Percentiles rank a stretch among this genome's conserved stretches.
Conservation (phyloP, 441 rosid genomes). For the Erodium texanum region DNA sequence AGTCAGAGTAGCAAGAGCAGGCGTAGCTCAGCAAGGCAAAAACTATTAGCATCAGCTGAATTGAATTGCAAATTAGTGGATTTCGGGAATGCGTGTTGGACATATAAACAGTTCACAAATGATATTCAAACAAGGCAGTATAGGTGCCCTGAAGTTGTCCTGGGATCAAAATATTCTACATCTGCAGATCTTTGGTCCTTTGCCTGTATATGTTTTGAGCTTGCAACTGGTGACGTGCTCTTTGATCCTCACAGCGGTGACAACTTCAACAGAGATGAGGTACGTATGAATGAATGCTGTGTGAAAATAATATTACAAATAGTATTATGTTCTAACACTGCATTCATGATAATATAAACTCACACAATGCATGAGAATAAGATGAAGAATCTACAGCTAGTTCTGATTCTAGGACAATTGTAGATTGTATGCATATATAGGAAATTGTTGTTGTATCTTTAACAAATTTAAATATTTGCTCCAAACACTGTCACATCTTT, state of each 20-base stretch:
- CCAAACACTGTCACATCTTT: not conserved
- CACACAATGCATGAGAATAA: not conserved
- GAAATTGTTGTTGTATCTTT: not conserved
- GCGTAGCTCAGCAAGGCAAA: conserved; percentile 41
- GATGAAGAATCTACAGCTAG: not conserved
- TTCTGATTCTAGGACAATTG: not conserved
- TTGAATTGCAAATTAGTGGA: conserved; percentile 59
- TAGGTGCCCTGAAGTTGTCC: conserved; percentile 63
- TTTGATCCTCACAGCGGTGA: conserved; percentile 78
- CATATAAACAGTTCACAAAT: conserved; percentile 61
- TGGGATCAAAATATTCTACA: conserved; percentile 59
- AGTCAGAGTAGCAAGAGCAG: conserved; percentile 34
- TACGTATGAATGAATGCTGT: conserved; percentile 31
- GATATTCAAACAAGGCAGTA: conserved; percentile 75
- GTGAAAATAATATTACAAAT: not conserved
- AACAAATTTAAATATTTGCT: not conserved
- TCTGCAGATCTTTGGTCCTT: conserved; percentile 69
- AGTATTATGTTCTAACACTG: not conserved
- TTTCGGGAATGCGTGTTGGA: conserved; percentile 80
- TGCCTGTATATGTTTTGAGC: conserved; percentile 69
- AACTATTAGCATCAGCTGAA: conserved; percentile 38
- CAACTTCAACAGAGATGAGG: conserved; percentile 68
- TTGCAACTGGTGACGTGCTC: conserved; percentile 60
- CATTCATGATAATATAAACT: not conserved
- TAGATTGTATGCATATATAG: not conserved